These are phyloP conservation scores for Claviceps digitariae DNA, from an alignment of 2,329 filamentous ascomycete species.

Conservation along the genomic window DNA sequence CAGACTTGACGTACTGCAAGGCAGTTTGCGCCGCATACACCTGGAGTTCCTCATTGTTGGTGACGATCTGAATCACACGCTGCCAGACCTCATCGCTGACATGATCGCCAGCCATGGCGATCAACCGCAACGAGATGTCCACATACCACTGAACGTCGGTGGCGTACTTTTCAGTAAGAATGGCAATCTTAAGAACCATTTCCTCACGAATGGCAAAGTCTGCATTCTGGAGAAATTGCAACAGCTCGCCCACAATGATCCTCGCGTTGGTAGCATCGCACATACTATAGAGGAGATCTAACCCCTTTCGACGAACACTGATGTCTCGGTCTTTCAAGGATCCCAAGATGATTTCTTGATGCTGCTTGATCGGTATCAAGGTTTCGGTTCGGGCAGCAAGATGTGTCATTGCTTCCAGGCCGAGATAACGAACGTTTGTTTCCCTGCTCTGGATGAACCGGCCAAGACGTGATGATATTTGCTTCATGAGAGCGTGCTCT, in stretches of 20 bases:
- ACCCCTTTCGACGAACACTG: slow-evolving; percentile 86
- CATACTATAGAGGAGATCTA: slow-evolving; percentile 98
- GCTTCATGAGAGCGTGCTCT: slow-evolving; percentile 87
- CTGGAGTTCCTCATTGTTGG: slow-evolving; percentile 96
- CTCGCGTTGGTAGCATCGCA: slow-evolving; percentile 92
- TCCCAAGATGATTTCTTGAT: slow-evolving; percentile 90
- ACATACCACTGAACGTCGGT: slow-evolving; percentile 99
- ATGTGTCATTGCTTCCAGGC: slow-evolving; percentile 96
- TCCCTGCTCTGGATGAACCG: slow-evolving; percentile 95
- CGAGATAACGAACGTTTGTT: slow-evolving; percentile 93
- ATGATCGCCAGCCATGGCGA: slow-evolving; percentile 94
- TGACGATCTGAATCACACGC: slow-evolving; percentile 95
- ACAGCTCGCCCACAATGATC: slow-evolving; percentile 81
- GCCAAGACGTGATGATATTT: slow-evolving; percentile 80
- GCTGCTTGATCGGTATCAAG: slow-evolving; percentile 92
- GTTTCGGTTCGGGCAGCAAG: slow-evolving; percentile 87
- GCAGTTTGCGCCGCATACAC: slow-evolving; percentile 93
- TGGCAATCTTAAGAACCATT: slow-evolving; percentile 98
- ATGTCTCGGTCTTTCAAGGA: slow-evolving; percentile 93
- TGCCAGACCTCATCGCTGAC: slow-evolving; percentile 99
- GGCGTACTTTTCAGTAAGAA: slow-evolving; percentile 95
- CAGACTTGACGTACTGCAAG: slow-evolving; percentile 78
- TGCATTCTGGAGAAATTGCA: slow-evolving; percentile 89
- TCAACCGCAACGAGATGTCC: slow-evolving; percentile 85
- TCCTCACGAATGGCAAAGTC: slow-evolving; percentile 97